Base-by-base conservation (phyloP, 768 basidiomycete genomes). In the Polyporus arcularius region DNA sequence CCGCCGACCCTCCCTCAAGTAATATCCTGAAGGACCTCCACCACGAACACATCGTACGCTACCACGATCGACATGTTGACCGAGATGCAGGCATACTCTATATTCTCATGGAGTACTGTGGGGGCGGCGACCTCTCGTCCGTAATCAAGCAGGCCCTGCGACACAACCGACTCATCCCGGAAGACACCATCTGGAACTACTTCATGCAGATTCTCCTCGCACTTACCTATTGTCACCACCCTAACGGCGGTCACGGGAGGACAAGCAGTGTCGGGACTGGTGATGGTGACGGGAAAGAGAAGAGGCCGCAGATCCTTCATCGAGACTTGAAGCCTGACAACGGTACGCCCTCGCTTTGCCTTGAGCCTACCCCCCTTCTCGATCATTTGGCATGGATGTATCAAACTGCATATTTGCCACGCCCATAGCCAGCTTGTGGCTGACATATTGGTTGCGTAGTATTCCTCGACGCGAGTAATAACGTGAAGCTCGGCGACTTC, bases 41-140 rank as follows among this genome's bases (percentile, higher is more conserved):
- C 67, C 94, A 98, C 75, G 91, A 92, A 71, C 90, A 98, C 75
- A 98, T 98, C 64, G 97, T 99, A 62, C 92, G 92, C 67, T 96
- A 96, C 74, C 88, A 93, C 67, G 94, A 97, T 80, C 84, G 94
- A 62, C 81, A 90, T 70, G 92, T 98, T 59, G 97, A 99, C 78
- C 82, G 90, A 63, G 92, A 95, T 53, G 82, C 85, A 41, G 94
- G 94, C 21, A 91, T 95, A 58, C 85, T 98, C 46, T 98, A 98
- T 73, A 98, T 99, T 63, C 81, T 98, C 66, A 99, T 98, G 97
- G 97, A 99, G 78, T 98, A 94, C 73, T 99, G 97, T 70, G 95
- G 94, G 4, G 96, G 95, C 21, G 97, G 97, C 12, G 97, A 99
- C 77, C 83, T 99, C 55, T 92, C 92, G 1, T 78, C 83, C 39